Conservation (phyloP, 2,329 filamentous ascomycete species). For the Phyllosticta citribraziliensis region DNA sequence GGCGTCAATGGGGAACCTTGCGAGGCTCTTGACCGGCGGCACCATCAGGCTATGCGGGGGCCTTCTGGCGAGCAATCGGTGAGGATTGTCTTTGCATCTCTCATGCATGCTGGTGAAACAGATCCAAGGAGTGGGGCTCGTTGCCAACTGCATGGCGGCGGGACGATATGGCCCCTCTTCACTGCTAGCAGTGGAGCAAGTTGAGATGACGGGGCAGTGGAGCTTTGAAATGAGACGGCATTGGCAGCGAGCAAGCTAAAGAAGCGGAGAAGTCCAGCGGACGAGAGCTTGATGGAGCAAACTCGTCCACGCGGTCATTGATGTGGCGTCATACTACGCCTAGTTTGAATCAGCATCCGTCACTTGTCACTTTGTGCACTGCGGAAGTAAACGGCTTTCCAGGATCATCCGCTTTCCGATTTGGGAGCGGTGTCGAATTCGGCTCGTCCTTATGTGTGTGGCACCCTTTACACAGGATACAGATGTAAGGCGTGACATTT, state of each 20-base stretch:
- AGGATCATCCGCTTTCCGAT: not conserved
- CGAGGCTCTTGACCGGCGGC: not conserved
- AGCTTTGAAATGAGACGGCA: not conserved
- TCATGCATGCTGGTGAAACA: not conserved
- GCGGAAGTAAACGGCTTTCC: not conserved
- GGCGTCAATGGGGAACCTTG: not conserved
- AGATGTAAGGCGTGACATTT: not conserved
- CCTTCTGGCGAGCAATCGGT: not conserved
- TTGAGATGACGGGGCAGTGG: not conserved
- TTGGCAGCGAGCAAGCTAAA: not conserved
- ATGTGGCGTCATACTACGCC: not conserved
- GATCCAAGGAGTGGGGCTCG: not conserved
- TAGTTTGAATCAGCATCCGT: not conserved
- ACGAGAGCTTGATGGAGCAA: not conserved
- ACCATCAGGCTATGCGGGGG: not conserved
- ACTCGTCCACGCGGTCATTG: not conserved
- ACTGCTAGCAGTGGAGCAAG: not conserved
- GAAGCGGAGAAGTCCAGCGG: not conserved
- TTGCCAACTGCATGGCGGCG: not conserved
- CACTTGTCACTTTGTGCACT: not conserved
- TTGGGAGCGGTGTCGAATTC: not conserved
- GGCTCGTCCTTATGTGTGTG: too few relatives aligned
- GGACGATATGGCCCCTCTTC: not conserved
- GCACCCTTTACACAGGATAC: not conserved
- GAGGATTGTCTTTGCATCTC: not conserved